Base-by-base conservation (phyloP, 75 land plant species). In the Pseudotsuga menziesii region DNA sequence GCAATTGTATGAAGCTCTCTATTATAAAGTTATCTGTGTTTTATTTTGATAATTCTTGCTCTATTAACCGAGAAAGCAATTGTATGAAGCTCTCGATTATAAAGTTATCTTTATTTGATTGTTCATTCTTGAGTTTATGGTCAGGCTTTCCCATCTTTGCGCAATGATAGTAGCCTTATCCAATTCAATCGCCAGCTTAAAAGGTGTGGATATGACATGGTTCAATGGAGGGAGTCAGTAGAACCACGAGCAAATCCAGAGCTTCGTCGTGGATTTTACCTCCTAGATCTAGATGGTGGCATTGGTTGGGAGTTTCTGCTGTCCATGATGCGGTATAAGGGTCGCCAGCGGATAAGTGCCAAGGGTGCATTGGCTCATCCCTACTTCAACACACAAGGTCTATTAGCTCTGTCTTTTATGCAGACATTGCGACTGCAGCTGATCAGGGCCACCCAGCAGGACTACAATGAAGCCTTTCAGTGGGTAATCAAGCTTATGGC, bases 111-210 rank as follows among this genome's bases (percentile, higher is more conserved):
- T 13, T 23, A 41, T 69, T 44, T 7, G 22, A 69, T 69, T 69
- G 8, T 39, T 36, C 2, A 69, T 3, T 44, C 41, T 44, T 64
- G 20, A 56, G 56, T 73, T 52, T 23, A 25, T 73, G 26, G 23
- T 57, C 69, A 94, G 97, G 95, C 91, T 73, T 97, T 97, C 58
- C 94, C 93, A 76, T 71, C 88, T 72, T 79, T 97, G 56, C 85
- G 99, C 14, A 79, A 85, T 16, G 99, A 97, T 83, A 94, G 91
- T 78, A 82, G 78, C 74, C 95, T 97, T 36, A 94, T 97, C 56
- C 91, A 95, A 73, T 97, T 97, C 87, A 97, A 97, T 82, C 94
- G 99, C 32, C 98, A 97, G 78, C 80, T 97, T n/a, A 97, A 97
- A 77, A 85, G 98, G 54, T 85, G 91, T 66, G 89, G 77, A 1